Base-by-base conservation (phyloP, 805 yeast species). In the Zygosaccharomyces pseudorouxii region DNA sequence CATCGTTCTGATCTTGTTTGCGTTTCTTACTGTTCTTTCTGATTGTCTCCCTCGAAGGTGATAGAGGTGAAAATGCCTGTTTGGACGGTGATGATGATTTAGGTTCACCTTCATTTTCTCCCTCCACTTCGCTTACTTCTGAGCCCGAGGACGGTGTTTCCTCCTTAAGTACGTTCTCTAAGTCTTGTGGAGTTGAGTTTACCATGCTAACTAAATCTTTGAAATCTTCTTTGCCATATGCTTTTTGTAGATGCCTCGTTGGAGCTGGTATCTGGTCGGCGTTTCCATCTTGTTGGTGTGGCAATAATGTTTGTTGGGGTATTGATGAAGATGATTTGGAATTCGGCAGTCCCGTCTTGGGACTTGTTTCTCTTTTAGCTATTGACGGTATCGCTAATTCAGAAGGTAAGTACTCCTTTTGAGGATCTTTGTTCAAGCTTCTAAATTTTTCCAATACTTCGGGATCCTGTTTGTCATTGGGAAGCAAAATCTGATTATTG, bases 401-500 rank as follows among this genome's bases (percentile, higher is more conserved):
- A 19, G 56, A 56, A 1, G 69, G 68, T 19, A 67, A 44, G 43
- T 62, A 65, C 3, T 58, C 62, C 14, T 46, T 54, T 1, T 45
- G 28, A 4, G 70, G 69, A 39, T 64, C 58, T 14, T 60, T 28
- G 3, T 52, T 50, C 27, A 66, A 45, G 18, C 53, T 49, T 49
- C 60, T 53, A 45, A 67, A 67, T 40, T 60, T 63, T 12, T 46
- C 44, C 29, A 65, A 31, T 4, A 65, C 57, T 37, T 44, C 49
- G 3, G 58, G 53, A 39, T 63, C 56, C 39, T 64, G 69, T 20
- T 57, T 58, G 18, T 52, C 55, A 25, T 53, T 53, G 7, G 61
- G 58, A 30, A 77, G 75, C 30, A 76, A 74, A 49, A 77, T 84
- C 55, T 82, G 88, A 55, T 82, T 82, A 19, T 72, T 73, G 53